Conservation (phyloP, 208 protist genomes). For the Trypanosoma scelopori region DNA sequence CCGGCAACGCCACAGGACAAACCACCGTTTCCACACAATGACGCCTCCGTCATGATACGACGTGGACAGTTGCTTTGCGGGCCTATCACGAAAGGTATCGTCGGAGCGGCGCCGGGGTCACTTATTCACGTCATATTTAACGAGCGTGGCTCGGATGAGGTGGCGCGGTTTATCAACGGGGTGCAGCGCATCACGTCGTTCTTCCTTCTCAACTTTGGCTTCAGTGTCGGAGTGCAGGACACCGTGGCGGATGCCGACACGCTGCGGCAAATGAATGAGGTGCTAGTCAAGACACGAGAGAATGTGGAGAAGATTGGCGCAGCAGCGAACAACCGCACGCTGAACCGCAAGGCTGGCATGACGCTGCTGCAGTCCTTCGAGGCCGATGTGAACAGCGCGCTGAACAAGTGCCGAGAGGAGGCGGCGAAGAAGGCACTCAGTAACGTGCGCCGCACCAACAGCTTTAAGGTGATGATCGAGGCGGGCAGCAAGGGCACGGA, state of each 20-base stretch:
- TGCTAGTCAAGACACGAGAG: conserved; percentile 84
- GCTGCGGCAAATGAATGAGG: conserved; percentile 89
- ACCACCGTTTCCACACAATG: conserved; percentile 80
- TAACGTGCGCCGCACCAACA: conserved; percentile 90
- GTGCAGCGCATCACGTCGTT: conserved; percentile 97
- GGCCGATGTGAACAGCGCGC: conserved; percentile 94
- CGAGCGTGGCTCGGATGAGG: conserved; percentile 95
- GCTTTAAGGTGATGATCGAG: conserved; percentile 96
- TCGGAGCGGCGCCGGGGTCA: conserved; percentile 84
- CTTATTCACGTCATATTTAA: conserved; percentile 98
- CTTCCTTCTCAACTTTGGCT: conserved; percentile 96
- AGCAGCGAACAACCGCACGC: conserved; percentile 90
- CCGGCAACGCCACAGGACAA: conserved; percentile 49
- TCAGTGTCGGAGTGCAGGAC: conserved; percentile 98
- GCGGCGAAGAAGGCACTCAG: conserved; percentile 86
- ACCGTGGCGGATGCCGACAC: conserved; percentile 96
- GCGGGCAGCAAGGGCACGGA: conserved; percentile 98
- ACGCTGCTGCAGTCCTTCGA: conserved; percentile 98
- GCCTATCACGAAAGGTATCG: conserved; percentile 88
- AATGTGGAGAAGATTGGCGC: conserved; percentile 93
- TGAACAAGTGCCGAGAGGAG: conserved; percentile 93
- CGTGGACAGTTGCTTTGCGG: conserved; percentile 92
- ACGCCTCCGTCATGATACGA: conserved; percentile 89
- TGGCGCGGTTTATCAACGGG: conserved; percentile 88
- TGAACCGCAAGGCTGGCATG: conserved; percentile 95